Conservation (phyloP, 345 rosid species). For the Syzygium jambos region DNA sequence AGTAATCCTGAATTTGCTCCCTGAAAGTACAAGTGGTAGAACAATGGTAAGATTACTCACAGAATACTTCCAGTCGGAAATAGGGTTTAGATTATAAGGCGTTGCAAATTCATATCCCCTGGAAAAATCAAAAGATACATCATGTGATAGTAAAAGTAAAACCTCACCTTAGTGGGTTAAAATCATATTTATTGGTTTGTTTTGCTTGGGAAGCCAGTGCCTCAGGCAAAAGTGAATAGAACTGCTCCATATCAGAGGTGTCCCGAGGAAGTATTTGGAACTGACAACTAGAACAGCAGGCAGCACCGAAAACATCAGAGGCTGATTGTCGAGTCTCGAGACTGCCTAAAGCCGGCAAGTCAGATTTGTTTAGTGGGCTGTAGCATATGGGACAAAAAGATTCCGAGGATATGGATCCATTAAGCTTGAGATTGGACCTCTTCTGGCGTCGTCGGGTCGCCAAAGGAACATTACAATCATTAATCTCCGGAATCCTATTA, state of each 20-base stretch:
- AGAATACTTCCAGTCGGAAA: background rate
- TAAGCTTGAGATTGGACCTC: conserved; percentile 51
- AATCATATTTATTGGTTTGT: conserved; percentile 9
- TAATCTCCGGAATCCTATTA: conserved; percentile 71
- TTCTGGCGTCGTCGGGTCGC: conserved; percentile 76
- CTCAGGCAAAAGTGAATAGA: conserved; percentile 45
- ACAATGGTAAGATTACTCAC: background rate
- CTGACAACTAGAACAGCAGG: conserved; percentile 79
- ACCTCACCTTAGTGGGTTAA: conserved; percentile 51
- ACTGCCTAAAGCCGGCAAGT: conserved; percentile 18
- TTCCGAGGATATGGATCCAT: conserved; percentile 63
- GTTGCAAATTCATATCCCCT: background rate
- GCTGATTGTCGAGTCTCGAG: conserved; percentile 3
- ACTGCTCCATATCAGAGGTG: conserved; percentile 36
- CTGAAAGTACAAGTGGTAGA: conserved; percentile 19
- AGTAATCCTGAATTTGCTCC: conserved; percentile 73
- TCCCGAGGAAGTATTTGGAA: conserved; percentile 85
- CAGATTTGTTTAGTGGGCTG: conserved; percentile 43
- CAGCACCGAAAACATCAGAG: conserved; percentile 25
- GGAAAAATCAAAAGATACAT: background rate
- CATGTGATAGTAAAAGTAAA: background rate
- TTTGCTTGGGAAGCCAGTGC: conserved; percentile 39
- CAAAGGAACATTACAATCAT: conserved; percentile 51
- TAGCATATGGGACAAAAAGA: conserved; percentile 76
- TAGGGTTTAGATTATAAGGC: background rate